These are phyloP conservation scores for Erodium texanum DNA, from an alignment of 441 rosid species.

Conservation along the genomic window DNA sequence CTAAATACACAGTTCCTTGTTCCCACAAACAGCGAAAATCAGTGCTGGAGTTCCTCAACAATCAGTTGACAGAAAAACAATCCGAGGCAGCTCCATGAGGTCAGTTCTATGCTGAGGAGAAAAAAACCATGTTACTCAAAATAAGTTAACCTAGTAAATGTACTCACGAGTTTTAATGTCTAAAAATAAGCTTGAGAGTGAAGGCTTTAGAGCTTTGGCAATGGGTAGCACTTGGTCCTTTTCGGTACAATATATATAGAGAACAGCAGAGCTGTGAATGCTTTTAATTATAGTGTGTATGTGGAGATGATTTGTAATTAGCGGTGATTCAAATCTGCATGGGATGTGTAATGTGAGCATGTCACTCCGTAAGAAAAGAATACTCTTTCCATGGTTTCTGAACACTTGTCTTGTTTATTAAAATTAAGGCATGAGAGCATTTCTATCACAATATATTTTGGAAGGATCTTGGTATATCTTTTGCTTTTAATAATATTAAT, in stretches of 20 bases:
- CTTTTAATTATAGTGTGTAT: neutral
- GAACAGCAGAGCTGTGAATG: neutral
- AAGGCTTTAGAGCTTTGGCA: neutral
- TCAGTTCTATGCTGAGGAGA: neutral
- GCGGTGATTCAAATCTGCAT: neutral
- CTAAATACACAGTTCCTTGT: slow-evolving; percentile 9
- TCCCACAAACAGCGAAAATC: slow-evolving; percentile 56
- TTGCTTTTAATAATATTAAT: too few species aligned
- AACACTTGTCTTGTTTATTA: neutral
- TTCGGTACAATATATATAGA: too few species aligned
- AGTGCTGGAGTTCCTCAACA: slow-evolving; percentile 68
- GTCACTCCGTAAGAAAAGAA: neutral
- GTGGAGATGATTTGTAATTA: neutral
- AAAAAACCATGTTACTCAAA: neutral
- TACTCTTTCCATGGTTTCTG: neutral
- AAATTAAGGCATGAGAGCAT: neutral
- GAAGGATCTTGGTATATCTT: too few species aligned
- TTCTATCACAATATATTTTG: too few species aligned
- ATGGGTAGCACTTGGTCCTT: too few species aligned
- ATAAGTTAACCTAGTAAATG: neutral
- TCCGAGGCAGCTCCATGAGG: slow-evolving; percentile 23
- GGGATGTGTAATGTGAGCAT: too few species aligned
- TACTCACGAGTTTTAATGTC: neutral
- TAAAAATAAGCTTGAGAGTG: neutral
- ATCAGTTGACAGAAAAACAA: slow-evolving; percentile 51